Evolutionary conservation across 2,329 filamentous ascomycete genomes (phyloP).

Genomic region (Xylariaceae sp.): DNA sequence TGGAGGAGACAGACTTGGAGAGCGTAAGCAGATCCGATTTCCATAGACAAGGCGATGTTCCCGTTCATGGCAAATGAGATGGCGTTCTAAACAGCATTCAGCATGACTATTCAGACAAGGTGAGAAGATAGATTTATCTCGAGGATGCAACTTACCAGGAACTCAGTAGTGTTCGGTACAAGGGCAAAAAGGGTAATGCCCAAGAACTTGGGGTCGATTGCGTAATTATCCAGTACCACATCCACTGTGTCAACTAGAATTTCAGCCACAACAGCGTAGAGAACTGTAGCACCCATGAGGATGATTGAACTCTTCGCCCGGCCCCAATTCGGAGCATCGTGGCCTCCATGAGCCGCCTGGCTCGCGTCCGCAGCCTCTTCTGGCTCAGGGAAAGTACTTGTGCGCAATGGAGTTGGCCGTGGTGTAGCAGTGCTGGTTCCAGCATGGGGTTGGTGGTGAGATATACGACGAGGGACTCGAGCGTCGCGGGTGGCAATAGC

Average conservation of each 20-base stretch:
- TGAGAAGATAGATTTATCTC: constrained; percentile 3
- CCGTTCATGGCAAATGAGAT: constrained; percentile 99
- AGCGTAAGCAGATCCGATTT: constrained; percentile 95
- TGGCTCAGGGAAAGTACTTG: constrained; percentile 39
- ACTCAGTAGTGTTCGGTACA: constrained; percentile 97
- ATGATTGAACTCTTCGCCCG: constrained; percentile 86
- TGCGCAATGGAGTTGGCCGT: constrained; percentile 32
- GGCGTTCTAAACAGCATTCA: constrained; percentile 62
- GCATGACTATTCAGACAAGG: constrained; percentile 10
- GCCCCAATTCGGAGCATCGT: constrained; percentile 99
- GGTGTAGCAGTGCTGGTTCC: constrained; percentile 25
- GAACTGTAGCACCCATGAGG: constrained; percentile 78
- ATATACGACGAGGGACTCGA: constrained; percentile 38
- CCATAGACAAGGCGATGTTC: constrained; percentile 97
- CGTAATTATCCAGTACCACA: constrained; percentile 83
- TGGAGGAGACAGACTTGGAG: constrained; percentile 94
- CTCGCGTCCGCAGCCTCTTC: constrained; percentile 45
- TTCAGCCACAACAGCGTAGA: constrained; percentile 96
- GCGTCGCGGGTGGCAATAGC: constrained; percentile 81
- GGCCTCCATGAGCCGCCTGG: constrained; percentile 62
- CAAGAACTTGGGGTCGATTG: constrained; percentile 95
- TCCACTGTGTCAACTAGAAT: constrained; percentile 97
- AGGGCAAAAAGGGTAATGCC: constrained; percentile 95
- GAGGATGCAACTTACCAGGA: constrained; percentile 61
- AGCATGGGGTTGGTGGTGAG: constrained; percentile 27